Evolutionary conservation across 2,329 filamentous ascomycete species (phyloP), one percentile per base, ranked within the genome.

Genomic region (Calonectria honghensis): DNA sequence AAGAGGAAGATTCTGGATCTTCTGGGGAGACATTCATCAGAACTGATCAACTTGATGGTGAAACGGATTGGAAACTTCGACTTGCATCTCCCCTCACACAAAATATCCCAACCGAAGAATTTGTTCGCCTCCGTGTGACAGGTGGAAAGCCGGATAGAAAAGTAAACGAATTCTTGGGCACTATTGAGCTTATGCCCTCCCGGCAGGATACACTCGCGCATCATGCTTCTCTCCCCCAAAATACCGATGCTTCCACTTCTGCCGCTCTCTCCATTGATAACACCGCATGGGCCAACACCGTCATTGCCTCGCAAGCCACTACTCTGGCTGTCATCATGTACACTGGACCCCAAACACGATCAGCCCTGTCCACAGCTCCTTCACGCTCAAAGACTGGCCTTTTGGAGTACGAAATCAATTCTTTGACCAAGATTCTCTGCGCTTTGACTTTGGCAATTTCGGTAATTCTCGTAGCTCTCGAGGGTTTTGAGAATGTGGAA

Each of bases 61-160:
- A 99, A 86, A 99, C 97, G 0, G 97, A 99, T 82, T 99, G 97
- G 97, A 99, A 99, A 86, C 88, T 99, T 72, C 93, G 97, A 37
- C 85, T 98, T 45, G 96, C 97, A 1, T 97, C 96, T 16, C 92
- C 95, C 0, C 85, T 98, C 32, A 96, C 96, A 0, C 97, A 99
- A 82, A 90, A 88, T n/a, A 87, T 99, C 27, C 86, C 92, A 0
- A 86, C 93, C 1, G 91, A 91, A 59, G 95, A 98, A 78, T 93
- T 98, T 76, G 89, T 92, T 68, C 89, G 91, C 24, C 86, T 93
- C 41, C 89, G 90, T 32, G 91, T 99, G 64, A 94, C 93, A 4
- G 97, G 95, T 41, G 95, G 96, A 64, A 96, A 97, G 77, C 97
- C 97, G 0, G 96, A 98, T 83, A 96, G 92, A 84, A 97, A 94